These are phyloP conservation scores for Massarina eburnea DNA, from an alignment of 2,329 filamentous ascomycete species.

Conservation along the genomic window DNA sequence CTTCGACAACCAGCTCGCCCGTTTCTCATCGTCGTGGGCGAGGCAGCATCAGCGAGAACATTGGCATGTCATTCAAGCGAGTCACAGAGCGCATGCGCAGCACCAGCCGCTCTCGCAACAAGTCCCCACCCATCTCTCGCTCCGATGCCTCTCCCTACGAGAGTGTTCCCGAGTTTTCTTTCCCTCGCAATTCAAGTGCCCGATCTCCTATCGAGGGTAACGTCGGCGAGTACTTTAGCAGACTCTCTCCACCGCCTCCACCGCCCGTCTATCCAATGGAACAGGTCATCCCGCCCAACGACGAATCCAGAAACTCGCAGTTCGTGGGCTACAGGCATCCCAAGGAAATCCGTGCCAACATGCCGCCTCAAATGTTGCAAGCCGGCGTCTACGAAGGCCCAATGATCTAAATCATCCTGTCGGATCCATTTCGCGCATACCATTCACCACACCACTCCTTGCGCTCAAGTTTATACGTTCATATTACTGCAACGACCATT, in stretches of 20 bases:
- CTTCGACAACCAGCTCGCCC: conserved; percentile 39
- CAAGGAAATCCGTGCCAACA: conserved; percentile 53
- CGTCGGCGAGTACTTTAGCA: conserved; percentile 29
- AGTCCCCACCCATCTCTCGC: conserved; percentile 46
- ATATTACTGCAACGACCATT: conserved; percentile 29
- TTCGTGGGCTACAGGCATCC: conserved; percentile 43
- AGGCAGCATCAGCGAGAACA: conserved; percentile 59
- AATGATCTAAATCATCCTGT: conserved; percentile 37
- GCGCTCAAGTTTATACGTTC: conserved; percentile 5
- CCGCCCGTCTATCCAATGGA: conserved; percentile 42
- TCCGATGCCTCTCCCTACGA: conserved; percentile 46
- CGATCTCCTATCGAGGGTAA: conserved; percentile 33
- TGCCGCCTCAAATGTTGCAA: conserved; percentile 51
- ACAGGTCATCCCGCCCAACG: conserved; percentile 44
- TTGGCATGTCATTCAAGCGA: conserved; percentile 51
- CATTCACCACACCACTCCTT: background rate
- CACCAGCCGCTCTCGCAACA: conserved; percentile 55
- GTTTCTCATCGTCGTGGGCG: conserved; percentile 55
- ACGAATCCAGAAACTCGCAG: conserved; percentile 21
- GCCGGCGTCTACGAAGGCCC: conserved; percentile 44
- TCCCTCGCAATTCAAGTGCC: conserved; percentile 24
- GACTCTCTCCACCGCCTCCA: conserved; percentile 37
- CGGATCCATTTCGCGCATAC: background rate
- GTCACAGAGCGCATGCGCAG: conserved; percentile 63
- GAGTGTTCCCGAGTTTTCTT: conserved; percentile 42